These are phyloP conservation scores for Kalaharituber pfeilii DNA, from an alignment of 2,329 filamentous ascomycete genomes.

Conservation along the genomic window DNA sequence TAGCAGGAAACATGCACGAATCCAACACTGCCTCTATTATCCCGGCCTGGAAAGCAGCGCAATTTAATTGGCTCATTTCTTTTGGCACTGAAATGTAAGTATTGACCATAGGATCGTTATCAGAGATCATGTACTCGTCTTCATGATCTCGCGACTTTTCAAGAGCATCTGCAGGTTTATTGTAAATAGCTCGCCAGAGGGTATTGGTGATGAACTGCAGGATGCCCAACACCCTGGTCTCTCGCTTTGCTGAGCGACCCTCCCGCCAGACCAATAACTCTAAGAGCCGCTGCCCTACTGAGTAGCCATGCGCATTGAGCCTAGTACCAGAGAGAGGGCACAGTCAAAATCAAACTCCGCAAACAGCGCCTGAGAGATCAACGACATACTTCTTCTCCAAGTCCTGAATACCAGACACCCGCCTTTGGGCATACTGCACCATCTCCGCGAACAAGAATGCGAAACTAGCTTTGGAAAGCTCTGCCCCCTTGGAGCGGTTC, in stretches of 20 bases:
- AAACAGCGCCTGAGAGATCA: background rate
- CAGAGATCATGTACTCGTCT: constrained; percentile 97
- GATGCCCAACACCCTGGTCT: constrained; percentile 73
- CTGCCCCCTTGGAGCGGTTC: constrained; percentile 71
- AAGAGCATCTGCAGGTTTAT: constrained; percentile 73
- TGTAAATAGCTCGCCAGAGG: constrained; percentile 84
- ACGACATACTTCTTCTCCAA: constrained; percentile 67
- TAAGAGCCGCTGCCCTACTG: constrained; percentile 81
- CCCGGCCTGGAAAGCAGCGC: constrained; percentile 85
- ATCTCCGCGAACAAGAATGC: constrained; percentile 94
- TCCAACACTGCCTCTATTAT: constrained; percentile 93
- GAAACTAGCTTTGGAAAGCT: constrained; percentile 84
- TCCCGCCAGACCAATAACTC: constrained; percentile 85
- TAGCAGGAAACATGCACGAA: constrained; percentile 69
- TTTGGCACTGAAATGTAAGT: constrained; percentile 81
- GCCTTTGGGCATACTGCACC: constrained; percentile 81
- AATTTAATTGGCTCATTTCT: constrained; percentile 94
- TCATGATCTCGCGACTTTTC: constrained; percentile 73
- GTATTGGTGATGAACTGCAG: constrained; percentile 90
- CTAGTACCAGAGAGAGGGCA: constrained; percentile 30
- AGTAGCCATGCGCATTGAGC: constrained; percentile 79
- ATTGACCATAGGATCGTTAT: constrained; percentile 94
- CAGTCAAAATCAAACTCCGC: background rate
- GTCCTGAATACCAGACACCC: constrained; percentile 83
- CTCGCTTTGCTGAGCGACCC: constrained; percentile 52